Base-by-base conservation (phyloP, 2,329 filamentous ascomycete genomes). In the Ilyonectria mors-panacis region DNA sequence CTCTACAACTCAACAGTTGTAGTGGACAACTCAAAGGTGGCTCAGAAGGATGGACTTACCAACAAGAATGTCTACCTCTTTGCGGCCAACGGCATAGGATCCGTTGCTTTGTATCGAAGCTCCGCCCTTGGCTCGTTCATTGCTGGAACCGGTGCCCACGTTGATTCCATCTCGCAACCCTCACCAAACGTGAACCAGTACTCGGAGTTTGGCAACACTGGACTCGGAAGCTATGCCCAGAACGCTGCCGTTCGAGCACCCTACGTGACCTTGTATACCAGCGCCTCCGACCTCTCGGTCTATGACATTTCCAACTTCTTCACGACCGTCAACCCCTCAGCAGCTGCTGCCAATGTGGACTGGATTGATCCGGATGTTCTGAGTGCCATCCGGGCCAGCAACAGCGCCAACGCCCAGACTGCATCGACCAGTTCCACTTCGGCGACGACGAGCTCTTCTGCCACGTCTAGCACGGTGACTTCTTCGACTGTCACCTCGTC, bases 41-140 rank as follows among this genome's bases (percentile, higher is more conserved):
- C 76, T 10, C 79, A 80, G 42, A 75, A 74, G 54, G 63, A 57
- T 4, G 72, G 72, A 13, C 44, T 67, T 2, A 74, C 76, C 6
- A 84, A 81, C 51, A 80, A 73, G 26, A 79, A 80, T 19, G 82
- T 85, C 10, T 85, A 77, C 59, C 68, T 86, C 15, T 82, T 81
- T 1, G 78, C 82, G 6, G 81, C 81, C 1, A 84, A 84, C 48
- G 80, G 76, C 1, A 75, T 72, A 3, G 82, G 82, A 19, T 79
- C 82, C 0, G 78, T 81, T 1, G 83, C 76, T 1, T 72, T 86
- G 2, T 85, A 78, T 67, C 79, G 83, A 7, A 80, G 82, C 53
- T 80, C 81, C 0, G 75, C 66, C 7, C 72, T 86, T 19, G 79
- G 76, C 1, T 77, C 75, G 39, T 75, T 84, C 21, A 77, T 85